Percentiles rank a stretch among this genome's conserved stretches.
Evolutionary conservation across 768 basidiomycete genomes (phyloP).

Genomic region (Omphalotus guepiniiformis): DNA sequence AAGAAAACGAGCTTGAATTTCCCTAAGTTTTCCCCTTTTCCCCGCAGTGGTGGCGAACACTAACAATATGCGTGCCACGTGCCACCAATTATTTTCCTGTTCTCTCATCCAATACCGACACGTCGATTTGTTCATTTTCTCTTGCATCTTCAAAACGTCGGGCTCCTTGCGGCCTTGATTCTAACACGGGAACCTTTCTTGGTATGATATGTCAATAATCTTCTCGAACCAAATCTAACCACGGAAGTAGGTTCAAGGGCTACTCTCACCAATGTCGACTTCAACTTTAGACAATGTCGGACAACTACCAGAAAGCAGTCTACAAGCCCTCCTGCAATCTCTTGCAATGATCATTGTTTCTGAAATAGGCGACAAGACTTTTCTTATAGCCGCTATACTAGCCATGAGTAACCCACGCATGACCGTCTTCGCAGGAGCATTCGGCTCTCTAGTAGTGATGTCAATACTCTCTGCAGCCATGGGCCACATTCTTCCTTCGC

Average conservation of each 20-base stretch:
- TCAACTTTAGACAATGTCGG: neutral
- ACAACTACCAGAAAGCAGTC: conserved; percentile 21
- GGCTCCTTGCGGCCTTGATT: too few relatives aligned
- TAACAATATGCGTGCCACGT: too few relatives aligned
- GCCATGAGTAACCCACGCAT: conserved; percentile 90
- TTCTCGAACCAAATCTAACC: neutral
- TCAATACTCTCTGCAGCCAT: conserved; percentile 90
- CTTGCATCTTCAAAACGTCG: too few relatives aligned
- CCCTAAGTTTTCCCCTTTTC: too few relatives aligned
- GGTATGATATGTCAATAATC: too few relatives aligned
- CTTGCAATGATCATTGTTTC: conserved; percentile 91
- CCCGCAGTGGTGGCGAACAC: too few relatives aligned
- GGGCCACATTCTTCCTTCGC: conserved; percentile 82
- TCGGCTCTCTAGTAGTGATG: conserved; percentile 88
- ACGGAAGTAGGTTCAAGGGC: neutral
- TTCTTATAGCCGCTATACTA: conserved; percentile 79
- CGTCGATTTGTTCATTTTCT: too few relatives aligned
- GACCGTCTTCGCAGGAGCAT: conserved; percentile 85
- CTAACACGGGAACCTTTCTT: too few relatives aligned
- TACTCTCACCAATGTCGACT: neutral
- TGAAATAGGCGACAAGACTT: conserved; percentile 96
- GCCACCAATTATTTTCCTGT: too few relatives aligned
- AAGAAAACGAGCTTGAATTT: too few relatives aligned
- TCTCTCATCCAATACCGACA: too few relatives aligned
- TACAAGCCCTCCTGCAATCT: conserved; percentile 67